Evolutionary conservation across 768 basidiomycete genomes (phyloP).

Genomic region (Naganishia randhawae): DNA sequence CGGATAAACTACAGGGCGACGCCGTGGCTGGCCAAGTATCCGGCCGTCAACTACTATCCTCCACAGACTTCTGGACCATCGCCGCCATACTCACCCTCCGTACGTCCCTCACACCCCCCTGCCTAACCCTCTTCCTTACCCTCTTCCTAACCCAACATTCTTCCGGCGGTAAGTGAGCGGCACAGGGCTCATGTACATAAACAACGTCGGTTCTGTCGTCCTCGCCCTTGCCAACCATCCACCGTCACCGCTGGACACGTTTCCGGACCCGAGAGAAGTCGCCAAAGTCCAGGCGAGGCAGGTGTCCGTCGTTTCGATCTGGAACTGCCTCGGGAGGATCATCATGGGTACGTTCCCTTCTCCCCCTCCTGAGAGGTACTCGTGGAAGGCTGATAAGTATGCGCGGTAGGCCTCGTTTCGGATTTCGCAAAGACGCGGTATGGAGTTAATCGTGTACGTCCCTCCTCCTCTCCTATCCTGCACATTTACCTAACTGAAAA

Average conservation of each 20-base stretch:
- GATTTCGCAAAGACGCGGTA: constrained; percentile 44
- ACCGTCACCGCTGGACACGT: constrained; percentile 54
- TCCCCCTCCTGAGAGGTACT: background rate
- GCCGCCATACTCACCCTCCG: constrained; percentile 59
- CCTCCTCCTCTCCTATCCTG: background rate
- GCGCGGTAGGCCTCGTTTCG: constrained; percentile 35
- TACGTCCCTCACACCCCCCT: constrained; percentile 48
- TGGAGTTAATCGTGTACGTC: constrained; percentile 37
- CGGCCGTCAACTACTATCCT: constrained; percentile 58
- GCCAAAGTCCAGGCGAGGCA: constrained; percentile 76
- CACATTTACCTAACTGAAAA: background rate
- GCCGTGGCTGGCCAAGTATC: background rate
- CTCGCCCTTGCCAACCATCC: constrained; percentile 55
- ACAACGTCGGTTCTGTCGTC: constrained; percentile 77
- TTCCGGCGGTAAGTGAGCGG: constrained; percentile 58
- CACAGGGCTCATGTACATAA: constrained; percentile 78
- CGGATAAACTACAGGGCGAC: background rate
- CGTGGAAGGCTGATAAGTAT: constrained; percentile 10
- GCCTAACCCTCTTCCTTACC: background rate
- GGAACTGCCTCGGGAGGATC: constrained; percentile 75
- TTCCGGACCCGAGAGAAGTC: constrained; percentile 66
- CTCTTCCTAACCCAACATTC: background rate
- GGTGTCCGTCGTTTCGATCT: constrained; percentile 75
- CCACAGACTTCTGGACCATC: constrained; percentile 64
- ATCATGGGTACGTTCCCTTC: constrained; percentile 55